These are phyloP conservation scores for Yarrowia sp. DNA, from an alignment of 805 yeast species.

Conservation along the genomic window DNA sequence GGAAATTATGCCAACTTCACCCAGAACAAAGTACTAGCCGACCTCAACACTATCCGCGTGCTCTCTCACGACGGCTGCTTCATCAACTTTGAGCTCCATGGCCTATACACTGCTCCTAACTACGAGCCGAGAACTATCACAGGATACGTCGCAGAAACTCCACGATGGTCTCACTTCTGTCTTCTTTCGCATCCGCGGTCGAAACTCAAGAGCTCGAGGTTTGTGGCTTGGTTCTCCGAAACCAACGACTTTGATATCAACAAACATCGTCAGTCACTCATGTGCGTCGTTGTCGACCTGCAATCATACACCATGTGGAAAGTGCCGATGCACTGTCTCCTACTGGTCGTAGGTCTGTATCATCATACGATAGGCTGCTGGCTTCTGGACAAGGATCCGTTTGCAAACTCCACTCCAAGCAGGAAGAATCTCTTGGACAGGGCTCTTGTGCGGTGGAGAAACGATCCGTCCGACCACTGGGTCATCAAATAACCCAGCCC, in stretches of 20 bases:
- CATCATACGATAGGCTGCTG: not conserved
- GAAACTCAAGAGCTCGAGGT: not conserved
- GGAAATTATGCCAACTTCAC: not conserved
- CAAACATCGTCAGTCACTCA: not conserved
- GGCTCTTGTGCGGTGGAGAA: not conserved
- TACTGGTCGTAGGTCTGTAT: not conserved
- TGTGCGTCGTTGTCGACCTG: not conserved
- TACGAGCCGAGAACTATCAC: not conserved
- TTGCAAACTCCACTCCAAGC: not conserved
- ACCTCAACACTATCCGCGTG: not conserved
- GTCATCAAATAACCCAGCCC: not conserved
- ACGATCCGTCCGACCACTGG: not conserved
- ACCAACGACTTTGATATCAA: not conserved
- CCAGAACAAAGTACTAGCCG: not conserved
- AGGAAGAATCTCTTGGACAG: not conserved
- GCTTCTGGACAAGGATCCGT: not conserved
- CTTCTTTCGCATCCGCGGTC: not conserved
- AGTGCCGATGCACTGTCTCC: not conserved
- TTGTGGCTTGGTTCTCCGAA: constrained; percentile 1
- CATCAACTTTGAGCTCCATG: not conserved
- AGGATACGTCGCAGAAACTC: not conserved
- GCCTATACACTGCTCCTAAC: not conserved
- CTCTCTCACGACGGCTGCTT: not conserved
- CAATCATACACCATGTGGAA: not conserved
- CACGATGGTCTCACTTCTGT: not conserved